Conservation (phyloP, 768 basidiomycete genomes). For the Leccinellum rugosiceps region DNA sequence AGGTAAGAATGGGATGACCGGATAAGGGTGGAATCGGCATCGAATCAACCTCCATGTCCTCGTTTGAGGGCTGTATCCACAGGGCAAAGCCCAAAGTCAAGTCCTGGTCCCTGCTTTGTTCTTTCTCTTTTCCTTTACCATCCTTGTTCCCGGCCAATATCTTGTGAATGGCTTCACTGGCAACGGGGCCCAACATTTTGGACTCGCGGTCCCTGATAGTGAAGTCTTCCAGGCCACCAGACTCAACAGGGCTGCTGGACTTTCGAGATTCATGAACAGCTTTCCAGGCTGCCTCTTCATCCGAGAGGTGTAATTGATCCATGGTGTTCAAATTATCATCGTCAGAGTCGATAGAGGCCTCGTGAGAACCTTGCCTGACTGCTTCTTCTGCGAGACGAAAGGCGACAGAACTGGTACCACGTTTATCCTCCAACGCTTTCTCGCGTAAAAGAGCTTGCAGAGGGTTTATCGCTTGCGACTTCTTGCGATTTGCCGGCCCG, state of each 20-base stretch:
- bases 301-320: conserved; percentile 20
- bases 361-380: conserved; percentile 29
- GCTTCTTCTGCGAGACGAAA: conserved; percentile 46
- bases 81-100: conserved; percentile 25
- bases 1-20: conserved; percentile 24
- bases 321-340: conserved; percentile 21
- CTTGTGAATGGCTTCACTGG: conserved; percentile 41
- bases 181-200: conserved; percentile 27
- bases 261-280: conserved; percentile 31
- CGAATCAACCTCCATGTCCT: conserved; percentile 22
- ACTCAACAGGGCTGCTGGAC: conserved; percentile 14
- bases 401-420: conserved; percentile 38
- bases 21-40: conserved; percentile 5
- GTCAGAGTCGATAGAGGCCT: conserved; percentile 15
- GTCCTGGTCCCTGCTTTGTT: conserved; percentile 20
- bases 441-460: conserved; percentile 54
- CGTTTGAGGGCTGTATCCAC: conserved; percentile 28
- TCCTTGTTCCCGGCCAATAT: conserved; percentile 43
- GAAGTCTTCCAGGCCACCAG: conserved; percentile 24
- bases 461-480: conserved; percentile 40
- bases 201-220: conserved; percentile 37
- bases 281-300: conserved; percentile 40
- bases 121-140: conserved; percentile 27
- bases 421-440: conserved; percentile 35
- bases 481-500: conserved; percentile 15